Percentiles rank a stretch among this genome's conserved stretches.
Evolutionary conservation across 1,139 yeast species (phyloP).

Genomic region (Trichomonascaceae sp.): DNA sequence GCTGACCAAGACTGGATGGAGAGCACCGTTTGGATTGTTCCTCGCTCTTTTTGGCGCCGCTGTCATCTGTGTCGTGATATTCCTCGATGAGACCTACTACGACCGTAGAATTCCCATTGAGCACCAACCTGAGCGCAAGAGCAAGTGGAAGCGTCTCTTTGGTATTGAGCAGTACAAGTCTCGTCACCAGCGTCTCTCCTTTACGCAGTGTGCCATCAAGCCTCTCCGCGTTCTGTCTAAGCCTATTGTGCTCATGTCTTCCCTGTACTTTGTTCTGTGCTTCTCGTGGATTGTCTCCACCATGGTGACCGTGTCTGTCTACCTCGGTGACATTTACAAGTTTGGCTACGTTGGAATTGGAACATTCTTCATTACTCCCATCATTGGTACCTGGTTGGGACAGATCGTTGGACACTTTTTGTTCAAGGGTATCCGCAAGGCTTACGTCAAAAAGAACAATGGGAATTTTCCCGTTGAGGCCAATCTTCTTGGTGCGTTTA

Average conservation of each 20-base stretch:
- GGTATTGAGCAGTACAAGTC: conserved; percentile 1
- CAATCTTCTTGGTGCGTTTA: conserved; percentile 1
- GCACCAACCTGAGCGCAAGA: background rate
- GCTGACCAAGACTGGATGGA: conserved; percentile 1
- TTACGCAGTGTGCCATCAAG: background rate
- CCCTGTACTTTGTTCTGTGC: conserved; percentile 1
- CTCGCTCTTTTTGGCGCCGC: background rate
- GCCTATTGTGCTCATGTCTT: conserved; percentile 1
- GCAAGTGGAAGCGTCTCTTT: background rate
- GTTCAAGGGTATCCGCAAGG: conserved; percentile 1
- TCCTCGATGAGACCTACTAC: conserved; percentile 3
- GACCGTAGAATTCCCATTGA: background rate
- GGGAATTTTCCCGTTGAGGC: conserved; percentile 1
- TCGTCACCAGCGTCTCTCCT: background rate
- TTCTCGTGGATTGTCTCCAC: conserved; percentile 2
- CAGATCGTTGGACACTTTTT: conserved; percentile 2
- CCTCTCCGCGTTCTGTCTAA: background rate
- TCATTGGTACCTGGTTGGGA: conserved; percentile 1
- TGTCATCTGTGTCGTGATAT: background rate
- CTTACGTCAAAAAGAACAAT: background rate
- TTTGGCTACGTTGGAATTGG: conserved; percentile 2
- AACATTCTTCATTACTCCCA: conserved; percentile 2
- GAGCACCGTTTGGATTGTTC: conserved; percentile 2
- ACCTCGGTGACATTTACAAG: background rate
- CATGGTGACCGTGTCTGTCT: conserved; percentile 2